Percentiles rank a stretch among this genome's conserved stretches.
phyloP scores from a whole-genome alignment of 108 stramenopile species.

The Discostella stelligeroides region DNA sequence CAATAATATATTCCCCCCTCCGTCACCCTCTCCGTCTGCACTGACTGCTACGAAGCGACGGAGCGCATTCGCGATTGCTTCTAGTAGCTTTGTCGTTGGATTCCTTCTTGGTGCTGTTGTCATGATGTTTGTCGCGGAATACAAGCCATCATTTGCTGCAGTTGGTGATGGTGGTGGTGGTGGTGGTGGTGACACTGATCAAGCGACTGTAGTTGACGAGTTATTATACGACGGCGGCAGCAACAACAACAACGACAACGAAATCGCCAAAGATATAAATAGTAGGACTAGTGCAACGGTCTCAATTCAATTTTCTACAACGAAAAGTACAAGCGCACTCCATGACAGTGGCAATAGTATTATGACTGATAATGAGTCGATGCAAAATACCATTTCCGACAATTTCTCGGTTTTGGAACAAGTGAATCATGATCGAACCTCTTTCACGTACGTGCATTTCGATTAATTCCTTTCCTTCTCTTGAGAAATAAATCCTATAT shows the following conservation, averaged over 20 bases:
- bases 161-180: no score
- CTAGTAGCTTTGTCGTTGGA: background rate
- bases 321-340: no score
- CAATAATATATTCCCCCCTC: no score
- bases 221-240: background rate
- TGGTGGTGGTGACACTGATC: background rate
- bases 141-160: no score
- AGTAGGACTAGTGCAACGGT: no score
- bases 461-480: background rate
- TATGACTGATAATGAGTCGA: background rate
- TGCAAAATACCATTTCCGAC: constrained; percentile 28
- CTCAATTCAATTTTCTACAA: background rate
- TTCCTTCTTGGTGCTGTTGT: background rate
- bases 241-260: background rate
- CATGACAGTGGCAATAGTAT: no score
- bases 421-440: constrained; percentile 56
- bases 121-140: background rate
- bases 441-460: constrained; percentile 67
- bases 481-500: no score
- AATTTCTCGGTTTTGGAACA: constrained; percentile 63
- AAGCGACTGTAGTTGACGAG: background rate
- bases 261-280: no score
- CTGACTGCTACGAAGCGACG: background rate
- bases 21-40: no score
- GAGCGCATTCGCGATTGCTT: background rate